Conservation (phyloP, 306 rosid species). For the Malus sylvestris region DNA sequence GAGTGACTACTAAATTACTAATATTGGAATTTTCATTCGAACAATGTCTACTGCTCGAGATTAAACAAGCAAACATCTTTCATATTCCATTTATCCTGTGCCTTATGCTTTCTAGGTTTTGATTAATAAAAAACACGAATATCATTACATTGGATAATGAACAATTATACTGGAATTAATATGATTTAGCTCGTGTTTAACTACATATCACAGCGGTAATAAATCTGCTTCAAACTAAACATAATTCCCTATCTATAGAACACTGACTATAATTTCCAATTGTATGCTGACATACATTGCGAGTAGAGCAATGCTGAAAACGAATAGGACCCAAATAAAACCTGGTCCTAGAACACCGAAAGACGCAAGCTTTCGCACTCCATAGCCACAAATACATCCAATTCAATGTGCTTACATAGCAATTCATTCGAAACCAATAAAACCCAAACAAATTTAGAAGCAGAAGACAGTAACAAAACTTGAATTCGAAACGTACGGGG, state of each 20-base stretch:
- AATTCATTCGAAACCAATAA: not conserved
- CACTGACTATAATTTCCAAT: not conserved
- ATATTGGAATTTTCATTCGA: not conserved
- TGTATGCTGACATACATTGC: not conserved
- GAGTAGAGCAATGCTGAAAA: not conserved
- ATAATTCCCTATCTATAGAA: not conserved
- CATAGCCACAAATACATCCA: not conserved
- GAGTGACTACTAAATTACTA: not conserved
- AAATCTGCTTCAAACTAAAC: not conserved
- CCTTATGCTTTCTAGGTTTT: too few species aligned
- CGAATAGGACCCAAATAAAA: not conserved
- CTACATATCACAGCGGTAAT: too few species aligned
- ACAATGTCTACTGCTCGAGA: not conserved
- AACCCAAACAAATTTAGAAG: conserved; percentile 13
- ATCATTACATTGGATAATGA: too few species aligned
- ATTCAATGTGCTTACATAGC: not conserved
- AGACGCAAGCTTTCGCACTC: not conserved
- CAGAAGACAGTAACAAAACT: not conserved
- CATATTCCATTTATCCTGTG: not conserved
- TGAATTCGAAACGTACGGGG: conserved; percentile 31
- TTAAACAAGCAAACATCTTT: not conserved
- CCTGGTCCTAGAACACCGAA: not conserved
- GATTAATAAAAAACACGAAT: too few species aligned
- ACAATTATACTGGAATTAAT: too few species aligned
- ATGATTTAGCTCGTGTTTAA: too few species aligned